These are phyloP conservation scores for Eucommia ulmoides DNA, from an alignment of 257 asterid species.

Conservation along the genomic window DNA sequence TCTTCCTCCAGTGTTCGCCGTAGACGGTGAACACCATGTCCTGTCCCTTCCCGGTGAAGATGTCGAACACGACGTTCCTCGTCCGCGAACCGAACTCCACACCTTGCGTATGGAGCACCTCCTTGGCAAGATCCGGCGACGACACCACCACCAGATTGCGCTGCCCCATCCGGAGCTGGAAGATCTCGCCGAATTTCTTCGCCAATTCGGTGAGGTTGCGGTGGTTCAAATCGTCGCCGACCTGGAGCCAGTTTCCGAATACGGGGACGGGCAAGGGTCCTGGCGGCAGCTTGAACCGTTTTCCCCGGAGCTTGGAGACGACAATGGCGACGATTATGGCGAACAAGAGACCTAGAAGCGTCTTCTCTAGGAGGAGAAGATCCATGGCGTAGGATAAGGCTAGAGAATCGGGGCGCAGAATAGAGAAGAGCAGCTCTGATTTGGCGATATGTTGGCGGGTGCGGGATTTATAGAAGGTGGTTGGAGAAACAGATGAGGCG, in stretches of 20 bases:
- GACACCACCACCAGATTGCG: not conserved
- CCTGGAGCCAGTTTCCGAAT: conserved; percentile 3
- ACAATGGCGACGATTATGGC: not conserved
- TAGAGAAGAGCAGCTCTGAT: too few species aligned
- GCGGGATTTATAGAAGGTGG: too few species aligned
- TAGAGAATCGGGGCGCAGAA: too few species aligned
- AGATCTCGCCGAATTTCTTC: not conserved
- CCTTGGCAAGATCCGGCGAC: not conserved
- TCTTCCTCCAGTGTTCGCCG: conserved; percentile 3
- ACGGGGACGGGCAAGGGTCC: not conserved
- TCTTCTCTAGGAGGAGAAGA: conserved; percentile 3
- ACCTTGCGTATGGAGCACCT: not conserved
- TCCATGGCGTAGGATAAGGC: too few species aligned
- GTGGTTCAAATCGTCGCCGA: conserved; percentile 3
- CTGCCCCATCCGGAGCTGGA: not conserved
- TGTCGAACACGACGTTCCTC: not conserved
- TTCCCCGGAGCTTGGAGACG: not conserved
- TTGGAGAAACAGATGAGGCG: too few species aligned
- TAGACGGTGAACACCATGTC: conserved; percentile 4
- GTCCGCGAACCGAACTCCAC: not conserved
- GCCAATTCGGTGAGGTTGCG: not conserved
- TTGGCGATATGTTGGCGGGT: too few species aligned
- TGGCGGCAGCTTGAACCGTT: conserved; percentile 1
- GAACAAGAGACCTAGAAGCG: not conserved
- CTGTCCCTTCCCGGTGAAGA: not conserved